phyloP scores from a whole-genome alignment of 352 stramenopile species.

The Phytophthora europaea region DNA sequence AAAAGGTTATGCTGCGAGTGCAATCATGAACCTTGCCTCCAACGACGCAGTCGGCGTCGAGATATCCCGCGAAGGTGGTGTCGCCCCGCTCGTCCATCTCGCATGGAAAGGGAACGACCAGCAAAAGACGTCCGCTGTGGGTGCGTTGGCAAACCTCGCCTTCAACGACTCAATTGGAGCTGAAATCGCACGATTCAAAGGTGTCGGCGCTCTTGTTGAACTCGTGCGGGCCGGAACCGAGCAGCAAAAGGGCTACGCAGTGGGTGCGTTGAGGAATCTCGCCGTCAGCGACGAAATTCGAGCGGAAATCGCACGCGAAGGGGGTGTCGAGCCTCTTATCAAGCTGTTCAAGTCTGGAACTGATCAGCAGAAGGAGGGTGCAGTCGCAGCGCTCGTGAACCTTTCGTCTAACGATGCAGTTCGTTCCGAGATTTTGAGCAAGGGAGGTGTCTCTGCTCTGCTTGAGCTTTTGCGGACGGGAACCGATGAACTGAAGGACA shows the following conservation, averaged over 20 bases:
- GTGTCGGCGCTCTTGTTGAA: conserved; percentile 1
- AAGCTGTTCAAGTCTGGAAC: conserved; percentile 9
- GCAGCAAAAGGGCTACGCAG: conserved; percentile 1
- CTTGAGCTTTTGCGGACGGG: conserved; percentile 2
- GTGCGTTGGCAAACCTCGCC: neutral
- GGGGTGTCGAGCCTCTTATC: neutral
- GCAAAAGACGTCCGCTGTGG: conserved; percentile 1
- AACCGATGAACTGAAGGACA: conserved; percentile 4
- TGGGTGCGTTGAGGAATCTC: conserved; percentile 5
- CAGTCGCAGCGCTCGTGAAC: neutral
- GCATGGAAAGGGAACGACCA: neutral
- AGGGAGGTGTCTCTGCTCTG: neutral
- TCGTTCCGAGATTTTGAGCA: neutral
- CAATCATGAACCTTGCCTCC: conserved; percentile 1
- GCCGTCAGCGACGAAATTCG: neutral
- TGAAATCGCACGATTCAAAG: neutral
- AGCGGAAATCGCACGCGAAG: conserved; percentile 1
- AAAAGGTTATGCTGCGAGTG: conserved; percentile 1
- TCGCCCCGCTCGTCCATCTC: conserved; percentile 1
- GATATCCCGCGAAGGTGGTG: conserved; percentile 7
- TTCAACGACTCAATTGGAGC: neutral
- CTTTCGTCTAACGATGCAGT: neutral
- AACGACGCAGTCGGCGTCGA: neutral
- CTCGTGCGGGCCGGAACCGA: neutral
- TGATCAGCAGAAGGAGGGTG: conserved; percentile 10